Conservation (phyloP, 1,284 basidiomycete species). For the Cystobasidium slooffiae region DNA sequence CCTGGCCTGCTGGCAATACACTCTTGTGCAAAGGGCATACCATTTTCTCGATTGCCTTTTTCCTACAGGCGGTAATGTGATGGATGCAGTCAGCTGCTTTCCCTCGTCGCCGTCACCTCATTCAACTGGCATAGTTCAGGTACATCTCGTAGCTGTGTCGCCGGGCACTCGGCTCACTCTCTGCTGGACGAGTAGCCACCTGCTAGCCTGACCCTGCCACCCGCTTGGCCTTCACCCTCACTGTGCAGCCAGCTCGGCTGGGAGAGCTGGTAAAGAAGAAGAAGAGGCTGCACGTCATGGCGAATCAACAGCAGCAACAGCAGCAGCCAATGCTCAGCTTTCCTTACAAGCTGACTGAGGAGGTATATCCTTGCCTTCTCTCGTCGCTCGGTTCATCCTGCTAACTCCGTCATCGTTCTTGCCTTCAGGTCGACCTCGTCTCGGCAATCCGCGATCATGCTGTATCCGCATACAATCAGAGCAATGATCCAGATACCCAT, state of each 20-base stretch:
- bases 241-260: too few relatives aligned
- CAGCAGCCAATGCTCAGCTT: conserved; percentile 22
- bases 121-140: too few relatives aligned
- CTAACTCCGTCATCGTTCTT: background rate
- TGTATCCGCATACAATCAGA: conserved; percentile 17
- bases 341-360: conserved; percentile 34
- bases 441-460: conserved; percentile 36
- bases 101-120: too few relatives aligned
- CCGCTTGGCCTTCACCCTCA: too few relatives aligned
- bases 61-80: background rate
- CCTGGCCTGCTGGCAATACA: too few relatives aligned
- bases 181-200: too few relatives aligned
- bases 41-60: conserved; percentile 8
- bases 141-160: too few relatives aligned
- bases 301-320: conserved; percentile 28
- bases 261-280: background rate
- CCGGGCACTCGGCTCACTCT: too few relatives aligned
- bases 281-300: conserved; percentile 24
- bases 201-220: too few relatives aligned
- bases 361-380: background rate
- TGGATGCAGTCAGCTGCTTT: too few relatives aligned
- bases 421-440: conserved; percentile 33
- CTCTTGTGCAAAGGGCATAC: background rate
- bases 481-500: conserved; percentile 41
- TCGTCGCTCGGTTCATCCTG: background rate